These are phyloP conservation scores for Diaporthe capsici DNA, from an alignment of 2,329 filamentous ascomycete species.

Conservation along the genomic window DNA sequence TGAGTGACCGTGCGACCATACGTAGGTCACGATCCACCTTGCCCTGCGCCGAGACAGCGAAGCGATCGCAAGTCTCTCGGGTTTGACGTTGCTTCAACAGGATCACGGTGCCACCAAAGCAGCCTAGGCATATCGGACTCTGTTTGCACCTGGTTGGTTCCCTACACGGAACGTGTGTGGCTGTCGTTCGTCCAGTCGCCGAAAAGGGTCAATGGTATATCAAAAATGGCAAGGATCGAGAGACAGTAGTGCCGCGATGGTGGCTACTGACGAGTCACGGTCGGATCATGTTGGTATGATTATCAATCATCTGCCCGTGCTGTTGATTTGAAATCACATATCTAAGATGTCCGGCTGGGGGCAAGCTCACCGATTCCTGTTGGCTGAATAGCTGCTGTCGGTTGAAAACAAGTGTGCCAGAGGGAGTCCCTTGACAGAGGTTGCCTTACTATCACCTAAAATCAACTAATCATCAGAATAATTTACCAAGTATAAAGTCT, in stretches of 20 bases:
- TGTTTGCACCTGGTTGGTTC: not conserved
- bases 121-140: not conserved
- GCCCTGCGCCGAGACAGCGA: not conserved
- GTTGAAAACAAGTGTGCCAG: not conserved
- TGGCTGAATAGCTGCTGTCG: not conserved
- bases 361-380: not conserved
- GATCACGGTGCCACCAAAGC: not conserved
- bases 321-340: slow-evolving; percentile 21
- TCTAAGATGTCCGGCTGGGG: not conserved
- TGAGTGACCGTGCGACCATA: not conserved
- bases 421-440: no score
- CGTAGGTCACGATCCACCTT: not conserved
- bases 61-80: not conserved
- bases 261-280: not conserved
- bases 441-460: no score
- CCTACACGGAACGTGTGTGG: not conserved
- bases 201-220: not conserved
- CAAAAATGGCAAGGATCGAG: slow-evolving; percentile 2
- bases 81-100: not conserved
- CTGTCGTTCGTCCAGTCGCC: not conserved
- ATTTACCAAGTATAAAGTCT: no score
- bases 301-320: slow-evolving; percentile 7
- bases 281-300: not conserved
- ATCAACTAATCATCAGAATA: no score
- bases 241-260: not conserved